phyloP scores from a whole-genome alignment of 352 stramenopile genomes.

The Phytophthora nicotianae region DNA sequence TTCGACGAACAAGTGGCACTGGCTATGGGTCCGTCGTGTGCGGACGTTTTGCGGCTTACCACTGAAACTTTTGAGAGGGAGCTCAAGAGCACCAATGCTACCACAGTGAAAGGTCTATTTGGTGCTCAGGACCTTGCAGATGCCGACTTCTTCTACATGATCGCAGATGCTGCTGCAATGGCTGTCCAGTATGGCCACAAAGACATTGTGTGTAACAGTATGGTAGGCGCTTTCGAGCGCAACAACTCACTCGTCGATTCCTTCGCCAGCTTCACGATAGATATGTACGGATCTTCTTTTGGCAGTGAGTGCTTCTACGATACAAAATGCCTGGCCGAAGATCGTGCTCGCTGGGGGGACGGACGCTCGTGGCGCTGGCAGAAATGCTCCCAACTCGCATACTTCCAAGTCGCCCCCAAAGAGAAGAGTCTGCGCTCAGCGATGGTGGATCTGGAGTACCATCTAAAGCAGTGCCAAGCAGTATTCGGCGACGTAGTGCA shows the following conservation, averaged over 20 bases:
- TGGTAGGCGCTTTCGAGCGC: slow-evolving; percentile 52
- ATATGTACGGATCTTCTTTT: slow-evolving; percentile 83
- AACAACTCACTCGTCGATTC: slow-evolving; percentile 60
- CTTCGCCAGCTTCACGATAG: slow-evolving; percentile 83
- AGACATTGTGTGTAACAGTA: slow-evolving; percentile 69
- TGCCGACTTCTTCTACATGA: slow-evolving; percentile 91
- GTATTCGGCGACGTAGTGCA: slow-evolving; percentile 79
- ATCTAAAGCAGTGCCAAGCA: slow-evolving; percentile 73
- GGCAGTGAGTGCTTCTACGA: slow-evolving; percentile 86
- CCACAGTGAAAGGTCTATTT: slow-evolving; percentile 66
- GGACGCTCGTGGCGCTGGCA: slow-evolving; percentile 89
- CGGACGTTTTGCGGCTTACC: slow-evolving; percentile 61
- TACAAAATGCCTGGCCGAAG: slow-evolving; percentile 62
- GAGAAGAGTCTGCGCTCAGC: slow-evolving; percentile 64
- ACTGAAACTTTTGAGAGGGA: slow-evolving; percentile 72
- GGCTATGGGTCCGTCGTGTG: slow-evolving; percentile 61
- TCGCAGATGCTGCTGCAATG: slow-evolving; percentile 87
- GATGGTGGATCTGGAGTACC: slow-evolving; percentile 79
- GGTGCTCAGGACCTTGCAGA: slow-evolving; percentile 61
- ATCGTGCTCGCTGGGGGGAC: slow-evolving; percentile 65
- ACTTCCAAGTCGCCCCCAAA: slow-evolving; percentile 82
- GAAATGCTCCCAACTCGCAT: slow-evolving; percentile 87
- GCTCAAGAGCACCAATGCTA: slow-evolving; percentile 54
- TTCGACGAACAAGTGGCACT: slow-evolving; percentile 85
- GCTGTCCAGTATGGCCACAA: slow-evolving; percentile 90